Evolutionary conservation across 164 flowering plant genomes (phyloP), one percentile per base, ranked within the genome.

Genomic region (Vitis rupestris): DNA sequence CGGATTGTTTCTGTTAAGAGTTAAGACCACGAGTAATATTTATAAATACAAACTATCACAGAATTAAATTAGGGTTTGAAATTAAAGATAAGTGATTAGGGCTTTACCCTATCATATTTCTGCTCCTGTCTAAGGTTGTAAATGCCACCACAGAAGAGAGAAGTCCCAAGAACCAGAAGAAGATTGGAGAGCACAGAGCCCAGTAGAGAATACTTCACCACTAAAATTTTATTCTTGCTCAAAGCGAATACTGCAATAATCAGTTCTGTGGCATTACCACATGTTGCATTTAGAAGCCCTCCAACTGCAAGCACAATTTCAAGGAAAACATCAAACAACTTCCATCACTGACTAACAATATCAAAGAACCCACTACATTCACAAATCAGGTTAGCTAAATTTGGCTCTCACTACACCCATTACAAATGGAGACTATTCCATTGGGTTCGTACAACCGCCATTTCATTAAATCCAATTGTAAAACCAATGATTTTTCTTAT

Each of bases 201-300:
- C 75, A 95, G 54, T 8, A 95, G 91, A 14, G 98, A 93, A 67
- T 83, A 93, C 73, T 95, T 95, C 30, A 93, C 89, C 53, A 95
- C 89, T 1, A 61, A 86, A 29, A 93, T 78, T 78, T 95, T 91
- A 13, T 72, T 69, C 19, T 82, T 72, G 27, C 30, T 3, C 0
- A 93, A 76, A 5, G 99, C 99, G 54, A 93, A 76, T 15, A 93
- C 66, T n/a, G 99, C 93, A 63, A 95, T 93, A 54, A 93, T 93
- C 1, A 93, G 88, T 82, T 95, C 98, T 19, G 99, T 91, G 0
- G 88, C 98, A 81, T 94, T 94, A n/a, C 99, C 98, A 74, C 98
- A 94, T 19, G 98, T 92, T 74, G 98, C 99, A 83, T 95, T 95
- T 16, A 95, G 74, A 10, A 95, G 90, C 54, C 99, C 99, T 50